phyloP scores from a whole-genome alignment of 2,329 filamentous ascomycete genomes.

The Graphilbum fragrans region DNA sequence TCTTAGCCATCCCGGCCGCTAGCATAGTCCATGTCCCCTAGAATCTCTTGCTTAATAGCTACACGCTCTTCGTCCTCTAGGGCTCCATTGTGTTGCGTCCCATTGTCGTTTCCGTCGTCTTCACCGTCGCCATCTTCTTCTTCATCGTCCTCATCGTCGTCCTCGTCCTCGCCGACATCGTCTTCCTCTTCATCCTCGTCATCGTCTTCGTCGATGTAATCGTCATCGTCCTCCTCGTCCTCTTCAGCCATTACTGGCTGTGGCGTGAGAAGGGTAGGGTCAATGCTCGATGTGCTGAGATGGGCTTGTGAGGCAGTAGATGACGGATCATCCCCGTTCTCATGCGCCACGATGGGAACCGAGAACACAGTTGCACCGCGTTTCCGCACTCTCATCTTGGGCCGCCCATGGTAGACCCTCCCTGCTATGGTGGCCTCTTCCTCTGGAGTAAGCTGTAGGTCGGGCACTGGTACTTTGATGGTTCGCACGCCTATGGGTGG shows the following conservation, averaged over 20 bases:
- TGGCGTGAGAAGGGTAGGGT: too few species aligned
- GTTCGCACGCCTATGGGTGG: conserved; percentile 14
- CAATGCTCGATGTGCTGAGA: too few species aligned
- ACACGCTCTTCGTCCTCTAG: conserved; percentile 5
- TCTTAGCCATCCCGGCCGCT: too few species aligned
- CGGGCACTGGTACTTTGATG: conserved; percentile 25
- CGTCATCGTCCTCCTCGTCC: conserved; percentile 1
- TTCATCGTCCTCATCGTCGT: conserved; percentile 6
- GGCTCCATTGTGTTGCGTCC: conserved; percentile 1
- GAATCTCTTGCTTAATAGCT: too few species aligned
- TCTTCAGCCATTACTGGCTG: too few species aligned
- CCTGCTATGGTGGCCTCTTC: conserved; percentile 14
- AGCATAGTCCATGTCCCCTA: neutral
- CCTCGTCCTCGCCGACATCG: conserved; percentile 3
- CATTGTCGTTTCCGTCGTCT: conserved; percentile 2
- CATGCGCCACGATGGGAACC: conserved; percentile 6
- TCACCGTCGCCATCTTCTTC: conserved; percentile 5
- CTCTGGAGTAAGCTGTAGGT: conserved; percentile 24
- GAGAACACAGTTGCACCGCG: conserved; percentile 8
- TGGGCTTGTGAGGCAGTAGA: neutral
- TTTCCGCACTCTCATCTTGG: conserved; percentile 7
- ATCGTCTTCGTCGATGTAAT: conserved; percentile 2
- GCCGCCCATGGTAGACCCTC: conserved; percentile 8
- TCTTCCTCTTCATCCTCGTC: neutral
- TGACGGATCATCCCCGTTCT: neutral